A percentile compares a stretch with the other conserved stretches of the same genome.
Conservation (phyloP, 176 grass and related monocot species). For the Hyparrhenia diplandra region DNA sequence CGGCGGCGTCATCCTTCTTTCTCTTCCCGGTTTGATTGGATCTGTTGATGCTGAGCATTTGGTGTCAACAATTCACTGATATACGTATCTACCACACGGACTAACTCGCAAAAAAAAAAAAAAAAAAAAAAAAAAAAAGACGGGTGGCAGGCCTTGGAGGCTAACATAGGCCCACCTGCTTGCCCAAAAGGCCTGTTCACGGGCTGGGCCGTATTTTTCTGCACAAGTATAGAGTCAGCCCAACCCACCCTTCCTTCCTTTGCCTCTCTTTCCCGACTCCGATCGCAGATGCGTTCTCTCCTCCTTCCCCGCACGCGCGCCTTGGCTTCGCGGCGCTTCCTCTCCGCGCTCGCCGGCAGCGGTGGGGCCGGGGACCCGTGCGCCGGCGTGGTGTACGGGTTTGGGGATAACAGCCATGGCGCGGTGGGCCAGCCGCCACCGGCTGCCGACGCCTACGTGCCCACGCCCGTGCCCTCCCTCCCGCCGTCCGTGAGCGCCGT, state of each 20-base stretch:
- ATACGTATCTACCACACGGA: too few relatives aligned
- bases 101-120: too few relatives aligned
- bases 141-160: background rate
- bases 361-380: background rate
- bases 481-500: slow-evolving; percentile 43
- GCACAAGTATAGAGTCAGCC: background rate
- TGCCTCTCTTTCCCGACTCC: too few relatives aligned
- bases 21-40: too few relatives aligned
- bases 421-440: slow-evolving; percentile 49
- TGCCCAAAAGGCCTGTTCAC: background rate
- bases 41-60: too few relatives aligned
- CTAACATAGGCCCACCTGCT: background rate
- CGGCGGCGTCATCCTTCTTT: too few relatives aligned
- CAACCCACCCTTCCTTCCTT: background rate
- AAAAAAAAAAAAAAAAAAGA: too few relatives aligned
- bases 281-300: slow-evolving; percentile 16
- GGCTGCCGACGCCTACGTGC: slow-evolving; percentile 51
- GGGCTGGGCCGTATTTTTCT: background rate
- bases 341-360: slow-evolving; percentile 25
- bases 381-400: slow-evolving; percentile 51
- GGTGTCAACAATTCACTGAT: too few relatives aligned
- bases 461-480: slow-evolving; percentile 55
- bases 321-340: slow-evolving; percentile 19
- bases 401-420: slow-evolving; percentile 80
- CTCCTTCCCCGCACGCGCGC: background rate